Evolutionary conservation across 202 grass and related monocot species (phyloP).

Genomic region (Zizania palustris): DNA sequence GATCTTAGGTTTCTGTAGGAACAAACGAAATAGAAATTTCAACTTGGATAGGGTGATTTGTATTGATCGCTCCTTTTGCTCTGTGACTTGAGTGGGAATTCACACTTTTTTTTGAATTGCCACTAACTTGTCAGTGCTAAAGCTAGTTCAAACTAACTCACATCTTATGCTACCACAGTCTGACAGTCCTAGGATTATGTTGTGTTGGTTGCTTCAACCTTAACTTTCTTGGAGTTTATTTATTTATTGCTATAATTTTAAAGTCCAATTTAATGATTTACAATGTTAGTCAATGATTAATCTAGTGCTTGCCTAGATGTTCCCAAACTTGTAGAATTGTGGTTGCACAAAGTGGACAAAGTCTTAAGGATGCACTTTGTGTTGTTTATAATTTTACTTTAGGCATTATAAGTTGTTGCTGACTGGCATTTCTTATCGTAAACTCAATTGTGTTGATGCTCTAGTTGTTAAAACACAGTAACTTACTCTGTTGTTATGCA

Average conservation of each 20-base stretch:
- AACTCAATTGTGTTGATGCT: not conserved
- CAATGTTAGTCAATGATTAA: not conserved
- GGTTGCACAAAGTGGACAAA: not conserved
- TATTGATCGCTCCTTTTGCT: not conserved
- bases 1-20: not conserved
- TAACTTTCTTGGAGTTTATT: not conserved
- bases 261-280: not conserved
- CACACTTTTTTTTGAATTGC: not conserved
- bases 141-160: not conserved
- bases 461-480: not conserved
- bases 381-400: not conserved
- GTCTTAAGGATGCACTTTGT: slow-evolving; percentile 1
- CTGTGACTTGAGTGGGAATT: not conserved
- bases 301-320: not conserved
- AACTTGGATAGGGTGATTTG: not conserved
- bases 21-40: not conserved
- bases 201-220: slow-evolving; percentile 17
- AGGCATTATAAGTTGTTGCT: not conserved
- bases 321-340: not conserved
- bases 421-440: not conserved
- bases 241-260: not conserved
- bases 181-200: not conserved
- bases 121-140: not conserved
- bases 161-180: not conserved
- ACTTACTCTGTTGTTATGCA: slow-evolving; percentile 41